These are phyloP conservation scores for Boletus semigastroideus DNA, from an alignment of 1,284 basidiomycete species.

Conservation along the genomic window DNA sequence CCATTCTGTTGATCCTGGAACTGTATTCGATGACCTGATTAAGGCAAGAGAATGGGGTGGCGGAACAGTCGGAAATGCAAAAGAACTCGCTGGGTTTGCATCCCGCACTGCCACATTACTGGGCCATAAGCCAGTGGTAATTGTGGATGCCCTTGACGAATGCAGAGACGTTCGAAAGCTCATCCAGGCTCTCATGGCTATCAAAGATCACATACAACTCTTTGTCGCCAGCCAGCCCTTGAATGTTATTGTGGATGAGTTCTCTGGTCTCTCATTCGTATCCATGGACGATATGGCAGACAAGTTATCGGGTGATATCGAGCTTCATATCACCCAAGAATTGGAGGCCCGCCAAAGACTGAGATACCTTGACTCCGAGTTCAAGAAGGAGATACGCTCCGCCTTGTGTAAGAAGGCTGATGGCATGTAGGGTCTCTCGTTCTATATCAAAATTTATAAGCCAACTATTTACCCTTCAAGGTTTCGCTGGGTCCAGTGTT, in stretches of 20 bases:
- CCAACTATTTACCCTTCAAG: background rate
- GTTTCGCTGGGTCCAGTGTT: conserved; percentile 10
- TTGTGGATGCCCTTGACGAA: conserved; percentile 10
- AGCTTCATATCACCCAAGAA: background rate
- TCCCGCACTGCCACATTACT: background rate
- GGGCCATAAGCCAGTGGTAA: background rate
- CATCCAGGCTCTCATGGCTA: background rate
- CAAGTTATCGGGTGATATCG: background rate
- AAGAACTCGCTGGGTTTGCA: background rate
- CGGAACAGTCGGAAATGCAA: background rate
- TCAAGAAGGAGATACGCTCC: background rate
- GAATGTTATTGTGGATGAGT: background rate
- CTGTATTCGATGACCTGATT: background rate
- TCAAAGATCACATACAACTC: background rate
- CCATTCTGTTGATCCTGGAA: background rate
- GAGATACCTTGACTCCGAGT: background rate
- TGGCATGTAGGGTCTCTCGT: background rate
- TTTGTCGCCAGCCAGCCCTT: conserved; percentile 4
- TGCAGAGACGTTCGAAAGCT: background rate
- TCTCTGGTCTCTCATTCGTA: background rate
- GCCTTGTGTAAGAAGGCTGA: background rate
- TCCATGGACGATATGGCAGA: conserved; percentile 2
- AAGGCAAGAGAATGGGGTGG: background rate
- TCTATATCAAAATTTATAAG: background rate
- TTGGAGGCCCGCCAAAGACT: background rate